Percentiles rank a stretch among this genome's conserved stretches.
Evolutionary conservation across 768 basidiomycete genomes (phyloP).

Genomic region (Lactarius vividus): DNA sequence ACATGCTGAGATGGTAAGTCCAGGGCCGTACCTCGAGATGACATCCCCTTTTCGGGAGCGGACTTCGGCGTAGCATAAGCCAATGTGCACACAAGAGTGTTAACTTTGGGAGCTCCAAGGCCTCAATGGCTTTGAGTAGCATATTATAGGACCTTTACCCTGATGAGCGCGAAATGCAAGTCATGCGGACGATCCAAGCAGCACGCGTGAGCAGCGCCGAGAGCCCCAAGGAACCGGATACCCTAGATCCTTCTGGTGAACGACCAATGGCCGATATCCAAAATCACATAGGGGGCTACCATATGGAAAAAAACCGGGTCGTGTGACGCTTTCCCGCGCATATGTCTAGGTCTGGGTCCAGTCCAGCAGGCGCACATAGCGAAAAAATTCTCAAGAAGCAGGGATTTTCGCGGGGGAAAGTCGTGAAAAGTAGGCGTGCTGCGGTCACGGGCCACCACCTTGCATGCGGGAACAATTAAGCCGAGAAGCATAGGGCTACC

Average conservation of each 20-base stretch:
- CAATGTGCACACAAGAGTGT: neutral
- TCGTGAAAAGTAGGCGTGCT: conserved; percentile 57
- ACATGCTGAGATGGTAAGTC: neutral
- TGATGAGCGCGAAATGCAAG: neutral
- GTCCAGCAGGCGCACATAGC: too few species aligned
- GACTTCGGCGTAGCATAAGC: neutral
- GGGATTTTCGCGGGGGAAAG: conserved; percentile 53
- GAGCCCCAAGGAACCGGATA: neutral
- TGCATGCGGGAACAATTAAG: neutral
- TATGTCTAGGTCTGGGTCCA: neutral
- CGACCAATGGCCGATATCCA: neutral
- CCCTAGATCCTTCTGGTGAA: neutral
- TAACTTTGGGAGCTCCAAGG: neutral
- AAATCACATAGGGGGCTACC: neutral
- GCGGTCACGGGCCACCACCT: conserved; percentile 37
- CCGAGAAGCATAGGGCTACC: conserved; percentile 25
- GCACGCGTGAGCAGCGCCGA: neutral
- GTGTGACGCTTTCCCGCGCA: neutral
- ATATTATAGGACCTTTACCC: neutral
- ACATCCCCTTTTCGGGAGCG: neutral
- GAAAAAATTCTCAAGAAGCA: conserved; percentile 46
- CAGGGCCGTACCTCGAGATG: neutral
- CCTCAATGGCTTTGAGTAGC: neutral
- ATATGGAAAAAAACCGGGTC: neutral
- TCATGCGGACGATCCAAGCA: neutral